phyloP scores from a whole-genome alignment of 345 rosid species.

The Salix suchowensis region DNA sequence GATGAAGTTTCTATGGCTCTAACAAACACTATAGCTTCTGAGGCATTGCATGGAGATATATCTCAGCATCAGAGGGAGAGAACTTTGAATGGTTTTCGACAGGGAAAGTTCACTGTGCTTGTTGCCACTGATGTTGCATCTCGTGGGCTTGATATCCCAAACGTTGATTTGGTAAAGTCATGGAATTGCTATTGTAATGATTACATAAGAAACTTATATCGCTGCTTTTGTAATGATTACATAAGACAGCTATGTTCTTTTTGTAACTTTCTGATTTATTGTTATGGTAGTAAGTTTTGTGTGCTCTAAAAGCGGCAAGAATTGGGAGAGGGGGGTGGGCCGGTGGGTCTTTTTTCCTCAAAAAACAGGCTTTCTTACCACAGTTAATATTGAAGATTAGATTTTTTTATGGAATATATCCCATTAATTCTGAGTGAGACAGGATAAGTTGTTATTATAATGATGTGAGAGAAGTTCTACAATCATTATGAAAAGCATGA shows the following conservation, averaged over 20 bases:
- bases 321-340: no score
- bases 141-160: constrained; percentile 97
- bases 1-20: constrained; percentile 85
- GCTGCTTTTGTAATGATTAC: no score
- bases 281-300: background rate
- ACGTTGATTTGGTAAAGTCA: constrained; percentile 79
- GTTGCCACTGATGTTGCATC: constrained; percentile 98
- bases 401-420: background rate
- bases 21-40: constrained; percentile 80
- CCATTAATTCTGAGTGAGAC: background rate
- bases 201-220: no score
- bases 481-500: background rate
- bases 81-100: constrained; percentile 85
- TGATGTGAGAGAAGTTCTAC: background rate
- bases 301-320: background rate
- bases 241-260: background rate
- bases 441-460: background rate
- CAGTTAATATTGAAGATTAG: background rate
- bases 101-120: constrained; percentile 94
- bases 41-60: constrained; percentile 97
- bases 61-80: constrained; percentile 99
- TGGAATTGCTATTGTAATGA: background rate
- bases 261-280: background rate
- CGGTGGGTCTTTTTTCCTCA: background rate
- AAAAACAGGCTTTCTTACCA: background rate